Percentiles rank a stretch among this genome's conserved stretches.
phyloP scores from a whole-genome alignment of 305 asterid genomes.

The Solanum hybrid region DNA sequence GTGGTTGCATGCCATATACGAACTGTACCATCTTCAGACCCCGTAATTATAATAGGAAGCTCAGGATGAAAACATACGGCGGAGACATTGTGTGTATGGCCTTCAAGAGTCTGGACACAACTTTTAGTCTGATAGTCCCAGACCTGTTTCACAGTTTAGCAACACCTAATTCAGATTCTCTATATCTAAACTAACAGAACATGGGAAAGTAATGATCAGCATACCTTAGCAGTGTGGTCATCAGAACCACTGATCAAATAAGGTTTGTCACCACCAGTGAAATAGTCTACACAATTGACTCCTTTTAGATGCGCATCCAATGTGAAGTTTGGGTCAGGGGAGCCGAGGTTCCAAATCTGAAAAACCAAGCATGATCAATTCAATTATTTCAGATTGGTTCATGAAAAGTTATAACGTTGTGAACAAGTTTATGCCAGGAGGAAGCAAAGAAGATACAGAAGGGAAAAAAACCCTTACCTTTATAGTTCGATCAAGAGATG shows the following conservation, averaged over 20 bases:
- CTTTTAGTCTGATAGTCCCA: slow-evolving; percentile 99
- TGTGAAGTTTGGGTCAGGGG: slow-evolving; percentile 98
- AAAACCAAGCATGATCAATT: slow-evolving; percentile 13
- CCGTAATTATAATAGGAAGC: slow-evolving; percentile 94
- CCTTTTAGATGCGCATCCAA: slow-evolving; percentile 96
- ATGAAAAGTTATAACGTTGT: neutral
- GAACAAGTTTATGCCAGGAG: neutral
- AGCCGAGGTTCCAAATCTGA: slow-evolving; percentile 98
- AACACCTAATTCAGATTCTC: slow-evolving; percentile 1
- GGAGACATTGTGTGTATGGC: slow-evolving; percentile 96
- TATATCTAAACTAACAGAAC: slow-evolving; percentile 8
- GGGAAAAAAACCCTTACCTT: slow-evolving; percentile 45
- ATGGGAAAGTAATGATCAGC: slow-evolving; percentile 10
- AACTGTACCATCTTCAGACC: slow-evolving; percentile 98
- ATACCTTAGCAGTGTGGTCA: slow-evolving; percentile 99
- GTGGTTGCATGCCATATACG: slow-evolving; percentile 99
- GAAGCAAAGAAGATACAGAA: neutral
- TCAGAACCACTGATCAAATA: slow-evolving; percentile 92
- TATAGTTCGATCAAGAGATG: slow-evolving; percentile 94
- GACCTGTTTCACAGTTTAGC: slow-evolving; percentile 43
- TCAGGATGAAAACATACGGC: slow-evolving; percentile 99
- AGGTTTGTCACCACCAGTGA: slow-evolving; percentile 97
- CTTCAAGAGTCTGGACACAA: slow-evolving; percentile 95
- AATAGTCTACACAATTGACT: slow-evolving; percentile 95
- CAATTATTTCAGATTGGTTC: neutral